Conservation (phyloP, 805 yeast species). For the Suhomyces sp. region DNA sequence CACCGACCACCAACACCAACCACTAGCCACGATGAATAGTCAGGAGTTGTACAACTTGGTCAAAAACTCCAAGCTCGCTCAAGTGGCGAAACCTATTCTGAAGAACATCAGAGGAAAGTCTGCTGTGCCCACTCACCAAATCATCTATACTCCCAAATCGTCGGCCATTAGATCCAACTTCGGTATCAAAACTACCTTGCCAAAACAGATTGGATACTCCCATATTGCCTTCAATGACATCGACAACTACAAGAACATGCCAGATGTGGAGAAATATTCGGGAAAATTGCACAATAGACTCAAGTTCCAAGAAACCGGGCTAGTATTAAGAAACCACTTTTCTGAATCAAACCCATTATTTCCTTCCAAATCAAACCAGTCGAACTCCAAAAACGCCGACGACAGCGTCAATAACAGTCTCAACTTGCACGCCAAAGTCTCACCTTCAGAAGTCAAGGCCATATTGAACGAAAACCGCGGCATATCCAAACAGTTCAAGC, state of each 20-base stretch:
- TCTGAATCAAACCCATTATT: constrained; percentile 41
- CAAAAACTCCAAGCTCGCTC: constrained; percentile 41
- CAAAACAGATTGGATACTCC: constrained; percentile 55
- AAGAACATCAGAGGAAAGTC: constrained; percentile 27
- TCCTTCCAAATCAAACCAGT: constrained; percentile 25
- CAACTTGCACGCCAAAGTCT: constrained; percentile 27
- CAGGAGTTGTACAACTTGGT: constrained; percentile 34
- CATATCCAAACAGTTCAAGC: constrained; percentile 50
- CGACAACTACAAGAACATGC: constrained; percentile 64
- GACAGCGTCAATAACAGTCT: constrained; percentile 32
- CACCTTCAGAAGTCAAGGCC: constrained; percentile 26
- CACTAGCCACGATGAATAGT: constrained; percentile 19
- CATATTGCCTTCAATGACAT: constrained; percentile 62
- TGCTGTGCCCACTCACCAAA: constrained; percentile 64
- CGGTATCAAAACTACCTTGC: constrained; percentile 73
- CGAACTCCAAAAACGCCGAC: constrained; percentile 15
- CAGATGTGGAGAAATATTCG: constrained; percentile 64
- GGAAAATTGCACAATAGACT: constrained; percentile 58
- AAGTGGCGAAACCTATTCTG: constrained; percentile 42
- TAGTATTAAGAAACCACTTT: constrained; percentile 41
- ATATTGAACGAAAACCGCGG: constrained; percentile 41
- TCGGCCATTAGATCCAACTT: constrained; percentile 65
- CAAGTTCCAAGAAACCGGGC: constrained; percentile 67
- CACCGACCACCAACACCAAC: background rate
- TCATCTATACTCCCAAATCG: constrained; percentile 65